Percentiles rank a stretch among this genome's conserved stretches.
phyloP scores from a whole-genome alignment of 2,329 filamentous ascomycete genomes.

The Nothophaeocryptopus gaeumannii region DNA sequence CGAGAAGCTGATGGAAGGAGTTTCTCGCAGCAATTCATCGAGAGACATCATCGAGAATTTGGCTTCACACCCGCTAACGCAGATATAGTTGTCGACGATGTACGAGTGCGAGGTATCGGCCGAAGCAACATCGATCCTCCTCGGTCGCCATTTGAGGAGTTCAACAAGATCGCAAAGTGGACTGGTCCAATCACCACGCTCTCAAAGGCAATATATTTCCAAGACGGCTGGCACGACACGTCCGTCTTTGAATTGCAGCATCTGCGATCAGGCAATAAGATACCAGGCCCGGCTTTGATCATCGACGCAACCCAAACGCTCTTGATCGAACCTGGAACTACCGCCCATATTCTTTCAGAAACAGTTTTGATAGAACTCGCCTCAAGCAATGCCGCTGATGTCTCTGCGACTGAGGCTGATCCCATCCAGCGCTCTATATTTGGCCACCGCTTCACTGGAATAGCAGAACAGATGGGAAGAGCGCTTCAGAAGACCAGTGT shows the following conservation, averaged over 20 bases:
- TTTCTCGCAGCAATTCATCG: constrained; percentile 38
- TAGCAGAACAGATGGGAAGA: constrained; percentile 59
- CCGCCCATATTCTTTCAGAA: constrained; percentile 37
- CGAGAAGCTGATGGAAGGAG: constrained; percentile 37
- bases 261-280: constrained; percentile 20
- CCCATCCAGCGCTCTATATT: constrained; percentile 56
- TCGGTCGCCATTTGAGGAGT: constrained; percentile 14
- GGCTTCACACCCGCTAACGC: constrained; percentile 38
- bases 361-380: constrained; percentile 41
- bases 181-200: constrained; percentile 26
- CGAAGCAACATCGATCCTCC: constrained; percentile 10
- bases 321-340: constrained; percentile 40
- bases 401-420: constrained; percentile 34
- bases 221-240: constrained; percentile 18
- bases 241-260: constrained; percentile 28
- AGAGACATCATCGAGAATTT: constrained; percentile 42
- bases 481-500: constrained; percentile 56
- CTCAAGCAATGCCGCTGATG: constrained; percentile 15
- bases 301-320: constrained; percentile 48
- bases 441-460: constrained; percentile 57
- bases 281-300: constrained; percentile 35
- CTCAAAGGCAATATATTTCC: background rate
- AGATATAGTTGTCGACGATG: constrained; percentile 41
- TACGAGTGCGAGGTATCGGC: constrained; percentile 32
- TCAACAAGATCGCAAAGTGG: constrained; percentile 43